Evolutionary conservation across 345 rosid genomes (phyloP).

Genomic region (Salix arbutifolia): DNA sequence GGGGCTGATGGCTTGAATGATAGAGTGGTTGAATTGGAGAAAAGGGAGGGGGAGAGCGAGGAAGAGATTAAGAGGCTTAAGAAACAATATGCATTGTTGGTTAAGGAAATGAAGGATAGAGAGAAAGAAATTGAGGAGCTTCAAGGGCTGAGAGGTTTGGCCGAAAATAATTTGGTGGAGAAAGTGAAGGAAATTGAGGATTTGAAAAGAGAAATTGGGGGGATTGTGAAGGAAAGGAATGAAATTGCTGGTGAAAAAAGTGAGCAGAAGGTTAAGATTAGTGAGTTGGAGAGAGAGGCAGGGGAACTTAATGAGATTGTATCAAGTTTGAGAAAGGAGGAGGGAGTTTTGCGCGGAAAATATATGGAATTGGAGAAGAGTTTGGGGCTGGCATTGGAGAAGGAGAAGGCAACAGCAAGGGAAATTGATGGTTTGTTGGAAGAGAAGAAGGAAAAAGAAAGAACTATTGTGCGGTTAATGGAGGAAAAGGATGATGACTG

Average conservation of each 20-base stretch:
- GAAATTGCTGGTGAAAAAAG: conserved; percentile 35
- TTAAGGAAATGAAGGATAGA: conserved; percentile 28
- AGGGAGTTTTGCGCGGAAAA: conserved; percentile 26
- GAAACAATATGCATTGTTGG: conserved; percentile 27
- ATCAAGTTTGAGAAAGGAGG: conserved; percentile 37
- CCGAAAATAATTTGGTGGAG: conserved; percentile 32
- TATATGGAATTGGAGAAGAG: conserved; percentile 47
- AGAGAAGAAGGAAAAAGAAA: conserved; percentile 37
- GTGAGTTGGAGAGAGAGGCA: conserved; percentile 37
- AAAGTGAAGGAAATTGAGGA: conserved; percentile 24
- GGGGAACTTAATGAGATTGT: conserved; percentile 22
- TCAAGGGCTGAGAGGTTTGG: conserved; percentile 25
- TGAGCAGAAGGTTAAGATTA: conserved; percentile 23
- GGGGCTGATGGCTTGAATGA: conserved; percentile 33
- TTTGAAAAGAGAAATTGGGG: conserved; percentile 34
- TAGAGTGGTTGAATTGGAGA: conserved; percentile 37
- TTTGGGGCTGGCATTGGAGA: conserved; percentile 32
- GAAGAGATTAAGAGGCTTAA: conserved; percentile 32
- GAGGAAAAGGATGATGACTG: conserved; percentile 26
- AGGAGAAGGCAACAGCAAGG: conserved; percentile 29
- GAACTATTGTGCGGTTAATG: conserved; percentile 26
- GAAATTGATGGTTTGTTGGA: conserved; percentile 36
- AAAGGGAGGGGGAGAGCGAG: conserved; percentile 25
- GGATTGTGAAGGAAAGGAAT: conserved; percentile 32
- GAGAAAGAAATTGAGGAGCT: conserved; percentile 25